Evolutionary conservation across 257 asterid species (phyloP).

Genomic region (Fraxinus cuspidata): DNA sequence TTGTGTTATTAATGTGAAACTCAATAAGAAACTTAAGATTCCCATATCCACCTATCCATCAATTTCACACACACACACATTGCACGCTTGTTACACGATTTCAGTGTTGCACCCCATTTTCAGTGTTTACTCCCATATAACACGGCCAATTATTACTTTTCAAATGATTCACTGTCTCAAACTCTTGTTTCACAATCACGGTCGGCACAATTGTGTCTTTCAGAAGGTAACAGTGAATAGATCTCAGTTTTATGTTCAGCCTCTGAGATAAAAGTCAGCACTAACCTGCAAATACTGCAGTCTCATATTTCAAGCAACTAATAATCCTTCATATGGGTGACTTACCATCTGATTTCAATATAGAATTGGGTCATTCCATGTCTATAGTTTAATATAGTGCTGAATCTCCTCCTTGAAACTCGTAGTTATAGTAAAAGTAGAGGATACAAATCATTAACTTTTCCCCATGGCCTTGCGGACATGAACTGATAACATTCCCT

Average conservation of each 20-base stretch:
- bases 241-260: not conserved
- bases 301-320: not conserved
- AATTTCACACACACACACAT: not conserved
- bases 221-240: not conserved
- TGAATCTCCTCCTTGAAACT: not conserved
- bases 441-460: slow-evolving; percentile 48
- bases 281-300: not conserved
- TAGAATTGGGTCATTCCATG: not conserved
- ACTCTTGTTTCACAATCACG: not conserved
- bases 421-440: not conserved
- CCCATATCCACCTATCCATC: too few species aligned
- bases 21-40: too few species aligned
- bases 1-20: too few species aligned
- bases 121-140: not conserved
- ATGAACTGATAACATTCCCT: slow-evolving; percentile 90
- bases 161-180: too few species aligned
- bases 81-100: not conserved
- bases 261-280: not conserved
- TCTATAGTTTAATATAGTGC: not conserved
- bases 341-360: not conserved
- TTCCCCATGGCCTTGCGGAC: slow-evolving; percentile 75
- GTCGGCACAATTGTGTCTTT: not conserved
- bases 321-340: not conserved
- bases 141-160: too few species aligned
- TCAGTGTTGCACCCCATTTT: not conserved